Evolutionary conservation across 805 yeast genomes (phyloP), one percentile per base, ranked within the genome.

Genomic region (Cyberlindnera nakhonratchasimensis): DNA sequence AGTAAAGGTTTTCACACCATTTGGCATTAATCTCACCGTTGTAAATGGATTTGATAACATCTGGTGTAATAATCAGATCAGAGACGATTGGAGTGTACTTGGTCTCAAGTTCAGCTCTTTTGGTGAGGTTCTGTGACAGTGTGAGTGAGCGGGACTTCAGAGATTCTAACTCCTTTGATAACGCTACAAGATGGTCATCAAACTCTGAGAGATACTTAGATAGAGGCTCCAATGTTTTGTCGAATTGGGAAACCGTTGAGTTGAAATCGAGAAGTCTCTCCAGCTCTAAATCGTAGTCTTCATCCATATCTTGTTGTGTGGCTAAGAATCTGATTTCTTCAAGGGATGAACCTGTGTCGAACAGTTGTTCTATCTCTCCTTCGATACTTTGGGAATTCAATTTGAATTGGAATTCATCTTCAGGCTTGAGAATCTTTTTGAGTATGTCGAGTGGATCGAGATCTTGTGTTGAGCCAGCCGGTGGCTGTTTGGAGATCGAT

Each of bases 41-140:
- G 2, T 78, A 53, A 2, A 91, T 68, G 6, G 80, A 75, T 42
- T 67, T 64, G 6, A 86, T 75, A 2, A 85, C 69, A 1, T 75
- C 75, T 0, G 96, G 93, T 0, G 96, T 86, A 7, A 90, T 76
- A 45, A 85, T 67, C 26, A 86, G 66, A 50, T 86, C 90, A 29
- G 83, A 73, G 1, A 89, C 80, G n/a, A 86, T 65, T 0, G 96
- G 95, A 16, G 84, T 78, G 43, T 89, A 72, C 39, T 69, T 69
- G 8, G 62, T 59, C 43, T 80, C 77, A 16, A 75, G 70, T 24
- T 63, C 53, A 14, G 73, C 69, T 37, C 82, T 76, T 29, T 65
- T 62, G 11, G 66, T 66, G 12, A 82, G 66, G 30, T 78, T 67
- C 17, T 61, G 52, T 29, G 75, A 71, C 31, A 84, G 59, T 14